Conservation (phyloP, 345 rosid species). For the Heritiera littoralis region DNA sequence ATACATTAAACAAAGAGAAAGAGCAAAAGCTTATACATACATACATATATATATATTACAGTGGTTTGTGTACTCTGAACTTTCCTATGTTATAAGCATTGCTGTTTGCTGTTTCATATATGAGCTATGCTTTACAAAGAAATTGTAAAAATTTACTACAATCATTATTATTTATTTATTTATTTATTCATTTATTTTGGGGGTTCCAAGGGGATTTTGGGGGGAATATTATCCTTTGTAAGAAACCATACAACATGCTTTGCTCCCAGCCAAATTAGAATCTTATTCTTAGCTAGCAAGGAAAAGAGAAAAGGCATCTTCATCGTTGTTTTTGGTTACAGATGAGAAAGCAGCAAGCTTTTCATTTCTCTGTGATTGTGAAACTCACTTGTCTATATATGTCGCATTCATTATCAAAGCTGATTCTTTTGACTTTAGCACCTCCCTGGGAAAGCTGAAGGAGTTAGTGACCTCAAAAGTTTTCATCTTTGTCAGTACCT, state of each 20-base stretch:
- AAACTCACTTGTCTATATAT: not conserved
- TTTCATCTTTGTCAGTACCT: not conserved
- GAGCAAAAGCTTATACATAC: too few species aligned
- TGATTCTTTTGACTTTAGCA: not conserved
- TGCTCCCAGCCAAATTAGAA: not conserved
- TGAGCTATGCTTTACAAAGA: too few species aligned
- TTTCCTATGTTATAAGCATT: too few species aligned
- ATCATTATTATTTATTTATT: too few species aligned
- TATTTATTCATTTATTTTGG: too few species aligned
- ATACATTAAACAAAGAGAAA: too few species aligned
- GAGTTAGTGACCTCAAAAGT: not conserved
- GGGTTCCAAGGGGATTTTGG: not conserved
- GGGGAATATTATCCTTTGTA: not conserved
- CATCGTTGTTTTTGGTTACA: not conserved
- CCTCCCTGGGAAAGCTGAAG: not conserved
- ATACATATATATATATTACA: too few species aligned
- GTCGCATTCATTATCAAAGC: not conserved
- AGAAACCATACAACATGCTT: not conserved
- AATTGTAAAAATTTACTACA: too few species aligned
- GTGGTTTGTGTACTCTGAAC: too few species aligned
- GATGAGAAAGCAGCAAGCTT: not conserved
- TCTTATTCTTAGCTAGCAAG: not conserved
- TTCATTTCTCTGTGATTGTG: not conserved
- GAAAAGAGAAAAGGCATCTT: constrained; percentile 9
- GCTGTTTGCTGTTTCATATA: too few species aligned